Base-by-base conservation (phyloP, 345 rosid species). In the Excoecaria agallocha region DNA sequence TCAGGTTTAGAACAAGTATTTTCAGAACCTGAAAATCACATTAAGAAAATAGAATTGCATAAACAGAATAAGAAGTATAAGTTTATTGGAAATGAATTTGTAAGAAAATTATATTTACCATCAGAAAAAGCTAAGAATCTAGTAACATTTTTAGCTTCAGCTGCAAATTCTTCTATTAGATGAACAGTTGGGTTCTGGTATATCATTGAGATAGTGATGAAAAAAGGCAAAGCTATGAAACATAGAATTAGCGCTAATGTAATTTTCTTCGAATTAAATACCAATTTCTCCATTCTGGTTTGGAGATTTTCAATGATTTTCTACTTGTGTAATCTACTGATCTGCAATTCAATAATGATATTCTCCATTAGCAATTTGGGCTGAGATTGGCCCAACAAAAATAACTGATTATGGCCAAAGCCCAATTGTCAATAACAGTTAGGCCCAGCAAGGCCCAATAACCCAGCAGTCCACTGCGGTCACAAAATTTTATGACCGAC, bases 1-100 rank as follows among this genome's bases (percentile, higher is more conserved):
- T 52, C 43, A 19, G 50, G 37, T 17, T 46, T 30, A 43, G 54
- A 41, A 45, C n/a, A 8, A 52, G 22, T 56, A 17, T 20, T 9
- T 57, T 61, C 66, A n/a, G 67, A 19, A 24, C 8, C 75, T 72
- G 75, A 19, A 56, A 59, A 60, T 17, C 13, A 43, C 48, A 30
- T 12, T 17, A 6, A 5, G 7, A 58, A 49, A 12, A 15, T 35
- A 5, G 8, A 71, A 22, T 2, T 3, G 24, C 50, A 41, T 30
- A 41, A 41, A 4, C 45, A 4, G 15, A 59, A 7, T 6, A 41
- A 4, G 45, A 59, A 38, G 74, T 12, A 13, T 35, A 9, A 20
- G 20, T 4, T 41, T 13, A 37, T 66, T 48, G 55, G 20, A 54
- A 54, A 12, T 61, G 43, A 12, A 37, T 5, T 35, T 4, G 1